Percentiles rank a stretch among this genome's conserved stretches.
Conservation (phyloP, 2,329 filamentous ascomycete species). For the Ophiocordyceps sinensis region DNA sequence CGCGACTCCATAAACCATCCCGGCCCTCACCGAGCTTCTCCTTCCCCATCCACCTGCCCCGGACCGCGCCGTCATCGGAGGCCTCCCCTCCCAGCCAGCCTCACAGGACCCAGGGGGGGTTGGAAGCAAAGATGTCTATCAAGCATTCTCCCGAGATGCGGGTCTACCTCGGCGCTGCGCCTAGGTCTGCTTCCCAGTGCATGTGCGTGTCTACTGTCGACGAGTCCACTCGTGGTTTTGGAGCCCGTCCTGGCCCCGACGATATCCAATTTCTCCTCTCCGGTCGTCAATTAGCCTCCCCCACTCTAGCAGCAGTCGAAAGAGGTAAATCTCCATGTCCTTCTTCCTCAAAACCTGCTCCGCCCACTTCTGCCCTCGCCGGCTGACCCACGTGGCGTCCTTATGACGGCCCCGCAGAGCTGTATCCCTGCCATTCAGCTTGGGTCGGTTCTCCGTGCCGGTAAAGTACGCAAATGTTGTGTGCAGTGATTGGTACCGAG, state of each 20-base stretch:
- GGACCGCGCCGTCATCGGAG: background rate
- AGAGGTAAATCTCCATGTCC: slow-evolving; percentile 73
- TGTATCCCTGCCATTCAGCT: slow-evolving; percentile 28
- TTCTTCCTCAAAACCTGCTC: slow-evolving; percentile 47
- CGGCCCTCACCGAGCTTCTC: slow-evolving; percentile 2
- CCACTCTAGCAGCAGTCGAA: slow-evolving; percentile 66
- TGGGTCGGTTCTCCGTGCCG: slow-evolving; percentile 32
- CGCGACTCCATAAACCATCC: background rate
- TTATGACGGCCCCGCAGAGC: slow-evolving; percentile 29
- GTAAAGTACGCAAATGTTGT: slow-evolving; percentile 61
- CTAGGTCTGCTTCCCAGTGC: no score
- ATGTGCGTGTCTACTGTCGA: background rate
- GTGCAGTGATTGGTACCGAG: slow-evolving; percentile 59
- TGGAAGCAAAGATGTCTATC: no score
- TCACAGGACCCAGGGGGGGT: no score
- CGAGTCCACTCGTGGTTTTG: slow-evolving; percentile 15
- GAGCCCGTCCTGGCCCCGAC: slow-evolving; percentile 12
- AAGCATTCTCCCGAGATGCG: no score
- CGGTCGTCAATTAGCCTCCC: slow-evolving; percentile 51
- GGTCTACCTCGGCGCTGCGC: no score
- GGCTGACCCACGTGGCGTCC: slow-evolving; percentile 51
- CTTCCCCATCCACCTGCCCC: background rate
- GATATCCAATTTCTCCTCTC: slow-evolving; percentile 29
- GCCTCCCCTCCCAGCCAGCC: background rate
- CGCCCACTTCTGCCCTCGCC: slow-evolving; percentile 52